Evolutionary conservation across 1,284 basidiomycete species (phyloP).

Genomic region (Xerocomus nothofagi): DNA sequence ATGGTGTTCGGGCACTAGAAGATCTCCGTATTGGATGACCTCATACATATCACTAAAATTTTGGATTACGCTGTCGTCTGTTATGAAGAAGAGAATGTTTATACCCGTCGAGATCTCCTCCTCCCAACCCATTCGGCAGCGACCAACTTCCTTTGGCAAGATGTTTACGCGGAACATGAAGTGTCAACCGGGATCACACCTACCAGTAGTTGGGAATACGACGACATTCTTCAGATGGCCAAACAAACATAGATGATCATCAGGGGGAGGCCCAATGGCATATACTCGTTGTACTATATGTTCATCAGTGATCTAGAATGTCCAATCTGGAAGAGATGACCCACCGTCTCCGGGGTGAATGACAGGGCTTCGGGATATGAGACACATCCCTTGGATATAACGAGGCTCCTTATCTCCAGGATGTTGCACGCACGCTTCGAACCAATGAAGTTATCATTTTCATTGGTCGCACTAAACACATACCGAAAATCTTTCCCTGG

Average conservation of each 20-base stretch:
- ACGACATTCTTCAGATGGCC: conserved; percentile 67
- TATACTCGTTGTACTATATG: conserved; percentile 62
- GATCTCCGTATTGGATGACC: conserved; percentile 49
- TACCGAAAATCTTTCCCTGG: conserved; percentile 64
- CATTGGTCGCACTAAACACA: conserved; percentile 10
- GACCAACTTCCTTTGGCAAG: conserved; percentile 53
- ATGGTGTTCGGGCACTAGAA: conserved; percentile 51
- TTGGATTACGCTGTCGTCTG: conserved; percentile 4
- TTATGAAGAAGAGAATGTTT: conserved; percentile 21
- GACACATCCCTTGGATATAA: conserved; percentile 55
- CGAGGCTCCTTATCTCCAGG: conserved; percentile 45
- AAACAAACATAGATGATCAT: conserved; percentile 57
- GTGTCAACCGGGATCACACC: conserved; percentile 25
- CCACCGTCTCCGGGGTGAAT: conserved; percentile 72
- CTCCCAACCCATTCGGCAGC: conserved; percentile 65
- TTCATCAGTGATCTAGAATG: conserved; percentile 3
- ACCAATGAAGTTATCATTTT: conserved; percentile 26
- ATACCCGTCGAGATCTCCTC: conserved; percentile 76
- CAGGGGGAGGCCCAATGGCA: conserved; percentile 71
- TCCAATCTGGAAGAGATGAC: conserved; percentile 7
- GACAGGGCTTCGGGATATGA: conserved; percentile 68
- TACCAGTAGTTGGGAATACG: conserved; percentile 68
- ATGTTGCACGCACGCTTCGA: conserved; percentile 57
- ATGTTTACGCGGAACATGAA: background rate
- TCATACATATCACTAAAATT: conserved; percentile 52